These are phyloP conservation scores for Xylaria sp. DNA, from an alignment of 2,329 filamentous ascomycete species.

Conservation along the genomic window DNA sequence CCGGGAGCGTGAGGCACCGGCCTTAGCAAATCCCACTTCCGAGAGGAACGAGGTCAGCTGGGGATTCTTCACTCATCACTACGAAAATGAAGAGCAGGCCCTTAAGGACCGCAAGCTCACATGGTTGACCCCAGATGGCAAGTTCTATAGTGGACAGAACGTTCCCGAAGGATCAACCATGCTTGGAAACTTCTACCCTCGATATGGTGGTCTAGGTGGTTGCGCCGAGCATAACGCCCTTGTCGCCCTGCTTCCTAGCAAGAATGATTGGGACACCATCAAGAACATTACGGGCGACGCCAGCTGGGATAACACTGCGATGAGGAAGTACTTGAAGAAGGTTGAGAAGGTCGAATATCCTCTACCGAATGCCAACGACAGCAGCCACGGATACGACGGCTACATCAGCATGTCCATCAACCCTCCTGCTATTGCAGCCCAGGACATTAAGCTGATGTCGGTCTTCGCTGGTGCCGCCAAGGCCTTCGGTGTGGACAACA, in stretches of 20 bases:
- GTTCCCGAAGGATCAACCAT: conserved; percentile 63
- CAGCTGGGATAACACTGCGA: conserved; percentile 43
- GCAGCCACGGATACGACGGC: conserved; percentile 47
- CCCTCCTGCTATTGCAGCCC: conserved; percentile 35
- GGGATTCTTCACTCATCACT: conserved; percentile 74
- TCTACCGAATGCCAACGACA: conserved; percentile 53
- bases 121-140: conserved; percentile 63
- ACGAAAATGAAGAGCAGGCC: conserved; percentile 63
- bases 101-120: conserved; percentile 68
- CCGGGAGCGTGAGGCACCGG: conserved; percentile 64
- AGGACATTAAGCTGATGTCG: conserved; percentile 41
- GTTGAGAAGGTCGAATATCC: conserved; percentile 46
- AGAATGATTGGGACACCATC: conserved; percentile 59
- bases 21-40: conserved; percentile 63
- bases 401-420: conserved; percentile 42
- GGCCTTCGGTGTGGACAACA: conserved; percentile 36
- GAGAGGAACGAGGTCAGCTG: conserved; percentile 67
- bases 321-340: conserved; percentile 44
- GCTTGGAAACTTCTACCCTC: conserved; percentile 68
- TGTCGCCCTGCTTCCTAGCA: conserved; percentile 55
- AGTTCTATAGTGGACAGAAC: conserved; percentile 63
- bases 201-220: conserved; percentile 60
- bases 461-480: conserved; percentile 41
- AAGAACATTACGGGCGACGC: conserved; percentile 50
- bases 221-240: conserved; percentile 48